These are phyloP conservation scores for Trichocomaceae sp. DNA, from an alignment of 2,329 filamentous ascomycete species.

Conservation along the genomic window DNA sequence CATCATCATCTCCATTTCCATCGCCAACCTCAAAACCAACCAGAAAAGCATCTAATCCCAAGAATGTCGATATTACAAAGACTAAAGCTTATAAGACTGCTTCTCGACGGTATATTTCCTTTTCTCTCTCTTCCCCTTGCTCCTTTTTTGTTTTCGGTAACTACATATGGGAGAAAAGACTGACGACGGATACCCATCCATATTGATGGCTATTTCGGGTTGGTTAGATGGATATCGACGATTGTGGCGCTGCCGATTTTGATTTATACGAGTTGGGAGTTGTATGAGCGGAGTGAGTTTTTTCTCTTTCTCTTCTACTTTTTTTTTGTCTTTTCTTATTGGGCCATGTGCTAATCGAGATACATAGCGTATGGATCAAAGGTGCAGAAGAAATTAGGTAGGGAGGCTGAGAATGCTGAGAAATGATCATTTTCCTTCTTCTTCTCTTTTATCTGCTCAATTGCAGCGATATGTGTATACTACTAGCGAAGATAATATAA, in stretches of 20 bases:
- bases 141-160: not conserved
- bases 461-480: not conserved
- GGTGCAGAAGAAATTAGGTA: constrained; percentile 10
- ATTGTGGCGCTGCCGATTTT: constrained; percentile 24
- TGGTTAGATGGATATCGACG: constrained; percentile 19
- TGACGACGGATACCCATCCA: too few species aligned
- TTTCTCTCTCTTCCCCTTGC: not conserved
- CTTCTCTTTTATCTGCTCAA: too few species aligned
- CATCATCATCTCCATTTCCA: not conserved
- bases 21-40: not conserved
- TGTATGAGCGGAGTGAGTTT: constrained; percentile 22
- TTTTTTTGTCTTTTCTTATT: not conserved
- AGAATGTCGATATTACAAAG: constrained; percentile 29
- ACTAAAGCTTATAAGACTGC: constrained; percentile 37
- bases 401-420: not conserved
- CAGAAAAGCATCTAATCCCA: not conserved
- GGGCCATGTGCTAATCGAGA: not conserved
- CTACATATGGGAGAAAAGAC: not conserved
- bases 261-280: constrained; percentile 21
- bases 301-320: not conserved
- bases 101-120: constrained; percentile 31
- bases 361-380: constrained; percentile 11
- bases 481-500: not conserved
- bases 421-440: not conserved
- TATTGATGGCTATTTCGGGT: too few species aligned